Base-by-base conservation (phyloP, 371 early-diverging fungal species). In the Syncephalastrum racemosum region DNA sequence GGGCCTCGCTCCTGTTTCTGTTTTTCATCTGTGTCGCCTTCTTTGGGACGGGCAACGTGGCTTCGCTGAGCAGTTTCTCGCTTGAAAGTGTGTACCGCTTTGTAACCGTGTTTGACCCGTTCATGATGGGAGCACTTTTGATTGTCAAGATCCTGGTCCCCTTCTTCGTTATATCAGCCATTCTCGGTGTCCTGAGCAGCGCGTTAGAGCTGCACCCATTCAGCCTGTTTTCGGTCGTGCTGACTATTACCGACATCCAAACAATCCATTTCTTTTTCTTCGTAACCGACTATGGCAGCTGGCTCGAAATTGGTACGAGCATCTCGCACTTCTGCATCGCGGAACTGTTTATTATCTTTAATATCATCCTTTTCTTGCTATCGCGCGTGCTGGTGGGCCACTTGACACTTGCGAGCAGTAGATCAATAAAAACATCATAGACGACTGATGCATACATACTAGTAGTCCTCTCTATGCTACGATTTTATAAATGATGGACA, bases 241-340 rank as follows among this genome's bases (percentile, higher is more conserved):
- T 96, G 50, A 81, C 86, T 40, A 90, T 93, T 8, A 90, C 91
- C 1, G 98, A 97, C 70, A 77, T 95, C 2, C 92, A 94, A 85
- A 96, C 98, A 0, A 83, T 97, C 56, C 93, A 94, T 73, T 97
- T 97, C 62, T 97, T 97, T 68, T 97, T 88, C 64, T 77, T 94
- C 53, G 96, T 97, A 5, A 71, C 88, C 18, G 97, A 96, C 68
- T 82, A 87, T 61, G 98, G 98, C 24, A 88, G 89, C 52, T 96
- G 98, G 98, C 77, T 97, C 24, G 98, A 96, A 67, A 96, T 97
- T 60, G 98, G 97, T n/a, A 93, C 94, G 36, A 90, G 90, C 47
- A 96, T 97, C 63, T 90, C 90, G 57, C 93, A 92, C 57, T 92
- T 90, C 64, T 88, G 89, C 59, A 92, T 92, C 59, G 84, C 92